These are phyloP conservation scores for Sporothrix variecibatus DNA, from an alignment of 2,329 filamentous ascomycete genomes.

Conservation along the genomic window DNA sequence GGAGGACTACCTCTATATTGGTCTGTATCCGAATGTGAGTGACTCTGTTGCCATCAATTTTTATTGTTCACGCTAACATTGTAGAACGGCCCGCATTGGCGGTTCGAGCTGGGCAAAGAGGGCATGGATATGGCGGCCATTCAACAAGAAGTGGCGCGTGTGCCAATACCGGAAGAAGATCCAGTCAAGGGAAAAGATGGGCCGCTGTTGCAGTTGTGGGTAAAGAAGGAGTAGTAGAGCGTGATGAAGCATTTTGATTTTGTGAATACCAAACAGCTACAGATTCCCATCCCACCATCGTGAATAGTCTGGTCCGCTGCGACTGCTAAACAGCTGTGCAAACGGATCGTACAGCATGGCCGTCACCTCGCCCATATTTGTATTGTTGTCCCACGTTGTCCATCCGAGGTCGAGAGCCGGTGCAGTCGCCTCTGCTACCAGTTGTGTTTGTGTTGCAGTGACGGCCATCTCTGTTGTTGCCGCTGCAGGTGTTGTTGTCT, in stretches of 20 bases:
- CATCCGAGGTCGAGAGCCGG: not conserved
- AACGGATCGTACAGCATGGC: constrained; percentile 17
- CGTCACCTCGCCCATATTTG: not conserved
- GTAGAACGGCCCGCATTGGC: not conserved
- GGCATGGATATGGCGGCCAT: not conserved
- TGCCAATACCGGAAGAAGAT: not conserved
- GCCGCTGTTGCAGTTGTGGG: not conserved
- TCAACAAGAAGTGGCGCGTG: not conserved
- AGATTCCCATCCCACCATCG: constrained; percentile 19
- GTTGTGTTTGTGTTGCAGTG: too few species aligned
- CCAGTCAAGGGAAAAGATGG: not conserved
- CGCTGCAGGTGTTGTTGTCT: not conserved
- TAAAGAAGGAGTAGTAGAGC: not conserved
- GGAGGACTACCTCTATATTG: not conserved
- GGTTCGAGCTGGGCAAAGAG: not conserved
- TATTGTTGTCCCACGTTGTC: constrained; percentile 2
- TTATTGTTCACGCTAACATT: not conserved
- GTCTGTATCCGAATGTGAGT: not conserved
- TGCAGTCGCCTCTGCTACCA: too few species aligned
- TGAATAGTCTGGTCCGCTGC: constrained; percentile 3
- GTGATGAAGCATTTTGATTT: not conserved
- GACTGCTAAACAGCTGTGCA: constrained; percentile 10
- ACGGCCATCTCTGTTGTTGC: too few species aligned
- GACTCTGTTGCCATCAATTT: not conserved
- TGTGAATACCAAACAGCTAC: not conserved